Evolutionary conservation across 164 flowering plant genomes (phyloP).

Genomic region (Chimonanthus salicifolius): DNA sequence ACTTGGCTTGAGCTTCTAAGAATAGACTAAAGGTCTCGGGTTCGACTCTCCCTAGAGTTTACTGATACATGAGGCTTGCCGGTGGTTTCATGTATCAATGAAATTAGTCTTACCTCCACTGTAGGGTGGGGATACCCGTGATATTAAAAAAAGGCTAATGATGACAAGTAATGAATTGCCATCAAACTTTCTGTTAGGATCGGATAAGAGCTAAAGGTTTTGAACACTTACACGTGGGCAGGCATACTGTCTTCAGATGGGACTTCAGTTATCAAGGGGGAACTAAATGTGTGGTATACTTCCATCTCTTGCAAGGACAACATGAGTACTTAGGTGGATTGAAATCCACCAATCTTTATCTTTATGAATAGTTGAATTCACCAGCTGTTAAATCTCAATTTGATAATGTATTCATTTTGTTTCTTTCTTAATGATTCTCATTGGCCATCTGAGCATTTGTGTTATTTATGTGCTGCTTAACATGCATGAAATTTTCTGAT

Average conservation of each 20-base stretch:
- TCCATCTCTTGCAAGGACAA: background rate
- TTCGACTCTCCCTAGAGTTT: too few species aligned
- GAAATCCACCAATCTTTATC: background rate
- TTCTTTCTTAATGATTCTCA: background rate
- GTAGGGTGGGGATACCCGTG: too few species aligned
- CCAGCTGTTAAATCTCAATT: background rate
- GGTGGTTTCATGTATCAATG: too few species aligned
- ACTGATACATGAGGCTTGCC: too few species aligned
- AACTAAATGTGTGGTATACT: background rate
- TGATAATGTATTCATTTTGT: background rate
- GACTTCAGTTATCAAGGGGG: background rate
- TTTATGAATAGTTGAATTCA: background rate
- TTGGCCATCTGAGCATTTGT: background rate
- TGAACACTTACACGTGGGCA: too few species aligned
- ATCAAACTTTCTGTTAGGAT: too few species aligned
- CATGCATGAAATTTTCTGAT: background rate
- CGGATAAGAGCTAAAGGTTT: too few species aligned
- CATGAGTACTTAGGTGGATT: background rate
- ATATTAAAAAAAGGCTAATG: too few species aligned
- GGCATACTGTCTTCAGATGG: background rate
- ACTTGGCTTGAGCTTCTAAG: too few species aligned
- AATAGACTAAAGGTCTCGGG: too few species aligned
- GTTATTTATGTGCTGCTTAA: background rate
- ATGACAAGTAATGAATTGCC: too few species aligned
- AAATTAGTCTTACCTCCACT: too few species aligned